Percentiles rank a stretch among this genome's conserved stretches.
Evolutionary conservation across 768 basidiomycete species (phyloP).

Genomic region (Suillus subaureus): DNA sequence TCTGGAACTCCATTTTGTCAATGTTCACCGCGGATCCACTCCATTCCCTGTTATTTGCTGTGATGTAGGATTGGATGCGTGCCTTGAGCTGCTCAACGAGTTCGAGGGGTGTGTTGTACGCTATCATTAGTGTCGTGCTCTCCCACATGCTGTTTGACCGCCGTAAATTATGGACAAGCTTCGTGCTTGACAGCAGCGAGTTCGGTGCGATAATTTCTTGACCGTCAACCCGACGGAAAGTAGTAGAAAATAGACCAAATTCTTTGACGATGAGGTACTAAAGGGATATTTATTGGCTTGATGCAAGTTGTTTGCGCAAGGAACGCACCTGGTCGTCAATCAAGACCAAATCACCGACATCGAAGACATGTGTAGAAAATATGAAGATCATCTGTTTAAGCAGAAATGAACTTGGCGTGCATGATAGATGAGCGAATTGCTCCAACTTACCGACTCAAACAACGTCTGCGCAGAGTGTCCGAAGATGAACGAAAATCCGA

Average conservation of each 20-base stretch:
- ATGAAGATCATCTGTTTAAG: slow-evolving; percentile 71
- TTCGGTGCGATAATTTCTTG: slow-evolving; percentile 82
- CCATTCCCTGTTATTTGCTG: slow-evolving; percentile 74
- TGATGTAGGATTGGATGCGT: slow-evolving; percentile 62
- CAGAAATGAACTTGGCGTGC: slow-evolving; percentile 6
- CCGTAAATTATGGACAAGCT: slow-evolving; percentile 78
- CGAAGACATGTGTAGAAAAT: slow-evolving; percentile 84
- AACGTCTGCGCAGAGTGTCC: slow-evolving; percentile 79
- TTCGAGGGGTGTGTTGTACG: slow-evolving; percentile 73
- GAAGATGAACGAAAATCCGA: slow-evolving; percentile 86
- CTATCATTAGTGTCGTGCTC: slow-evolving; percentile 62
- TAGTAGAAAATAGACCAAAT: slow-evolving; percentile 80
- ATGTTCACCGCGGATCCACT: slow-evolving; percentile 64
- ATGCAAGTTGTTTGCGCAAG: not conserved
- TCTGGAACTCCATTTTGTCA: slow-evolving; percentile 80
- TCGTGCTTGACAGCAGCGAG: slow-evolving; percentile 65
- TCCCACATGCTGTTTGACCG: slow-evolving; percentile 83
- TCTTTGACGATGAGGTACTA: slow-evolving; percentile 56
- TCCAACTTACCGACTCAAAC: slow-evolving; percentile 66
- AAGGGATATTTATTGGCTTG: not conserved
- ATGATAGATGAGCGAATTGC: not conserved
- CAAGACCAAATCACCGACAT: slow-evolving; percentile 81
- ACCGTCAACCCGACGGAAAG: slow-evolving; percentile 78
- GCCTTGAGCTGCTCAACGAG: slow-evolving; percentile 64
- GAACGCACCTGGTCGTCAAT: slow-evolving; percentile 66